These are phyloP conservation scores for Sporothrix variecibatus DNA, from an alignment of 2,329 filamentous ascomycete species.

Conservation along the genomic window DNA sequence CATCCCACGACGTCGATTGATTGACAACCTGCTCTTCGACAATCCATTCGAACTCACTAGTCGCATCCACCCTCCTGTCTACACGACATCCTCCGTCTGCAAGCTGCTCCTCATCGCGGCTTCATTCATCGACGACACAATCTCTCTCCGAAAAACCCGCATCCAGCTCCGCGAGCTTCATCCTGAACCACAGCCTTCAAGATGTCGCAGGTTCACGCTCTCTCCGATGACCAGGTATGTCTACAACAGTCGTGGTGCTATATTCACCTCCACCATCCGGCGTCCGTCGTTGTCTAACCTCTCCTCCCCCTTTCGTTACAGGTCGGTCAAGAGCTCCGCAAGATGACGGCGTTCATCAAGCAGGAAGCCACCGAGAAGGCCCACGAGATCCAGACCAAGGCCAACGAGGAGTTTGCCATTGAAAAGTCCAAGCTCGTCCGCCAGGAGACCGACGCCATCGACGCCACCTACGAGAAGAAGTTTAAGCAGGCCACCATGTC, in stretches of 20 bases:
- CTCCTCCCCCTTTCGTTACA: conserved; percentile 43
- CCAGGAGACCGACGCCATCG: conserved; percentile 90
- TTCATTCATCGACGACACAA: conserved; percentile 8
- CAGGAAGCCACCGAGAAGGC: conserved; percentile 98
- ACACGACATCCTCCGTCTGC: too few relatives aligned
- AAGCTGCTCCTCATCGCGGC: neutral
- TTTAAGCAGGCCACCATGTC: conserved; percentile 98
- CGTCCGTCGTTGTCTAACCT: neutral
- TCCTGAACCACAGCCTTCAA: conserved; percentile 46
- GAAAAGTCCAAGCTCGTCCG: conserved; percentile 99
- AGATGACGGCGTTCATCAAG: conserved; percentile 99
- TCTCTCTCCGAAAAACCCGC: conserved; percentile 26
- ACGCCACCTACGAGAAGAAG: conserved; percentile 94
- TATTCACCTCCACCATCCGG: neutral
- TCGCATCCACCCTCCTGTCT: too few relatives aligned
- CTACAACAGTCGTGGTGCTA: neutral
- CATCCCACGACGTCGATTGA: conserved; percentile 9
- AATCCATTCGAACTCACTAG: neutral
- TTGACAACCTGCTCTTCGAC: neutral
- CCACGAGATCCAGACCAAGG: conserved; percentile 95
- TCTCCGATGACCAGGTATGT: conserved; percentile 94
- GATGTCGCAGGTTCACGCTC: conserved; percentile 91
- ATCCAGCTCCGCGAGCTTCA: conserved; percentile 27
- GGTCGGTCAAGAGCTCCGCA: conserved; percentile 97
- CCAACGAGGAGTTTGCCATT: conserved; percentile 98